These are phyloP conservation scores for Trypanosoma cruzi DNA, from an alignment of 208 protist genomes.

Conservation along the genomic window DNA sequence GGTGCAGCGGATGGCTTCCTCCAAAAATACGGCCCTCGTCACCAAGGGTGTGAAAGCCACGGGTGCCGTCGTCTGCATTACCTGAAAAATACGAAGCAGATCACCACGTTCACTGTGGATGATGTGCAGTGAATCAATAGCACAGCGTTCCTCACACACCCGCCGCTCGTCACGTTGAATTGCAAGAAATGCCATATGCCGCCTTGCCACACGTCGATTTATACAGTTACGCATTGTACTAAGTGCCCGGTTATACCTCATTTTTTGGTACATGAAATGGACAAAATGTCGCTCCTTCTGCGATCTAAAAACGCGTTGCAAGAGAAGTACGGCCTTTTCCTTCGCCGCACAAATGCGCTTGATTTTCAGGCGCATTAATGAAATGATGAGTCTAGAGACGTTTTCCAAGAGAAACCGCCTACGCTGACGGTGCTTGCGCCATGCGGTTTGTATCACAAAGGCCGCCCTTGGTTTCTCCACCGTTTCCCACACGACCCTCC, in stretches of 20 bases:
- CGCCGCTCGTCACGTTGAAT: constrained; percentile 64
- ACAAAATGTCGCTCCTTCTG: constrained; percentile 55
- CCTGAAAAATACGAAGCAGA: constrained; percentile 40
- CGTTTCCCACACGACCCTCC: constrained; percentile 27
- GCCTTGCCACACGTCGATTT: constrained; percentile 46
- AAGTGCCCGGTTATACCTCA: constrained; percentile 51
- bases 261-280: constrained; percentile 59
- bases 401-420: constrained; percentile 34
- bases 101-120: constrained; percentile 59
- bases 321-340: constrained; percentile 45
- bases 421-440: constrained; percentile 48
- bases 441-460: constrained; percentile 68
- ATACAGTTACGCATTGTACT: constrained; percentile 39
- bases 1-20: constrained; percentile 13
- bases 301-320: constrained; percentile 74
- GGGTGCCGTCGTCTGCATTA: constrained; percentile 17
- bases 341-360: constrained; percentile 40
- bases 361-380: constrained; percentile 51
- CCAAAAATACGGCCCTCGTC: constrained; percentile 7
- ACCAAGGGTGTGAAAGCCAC: constrained; percentile 15
- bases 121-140: constrained; percentile 37
- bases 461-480: constrained; percentile 56
- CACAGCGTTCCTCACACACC: constrained; percentile 48
- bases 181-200: constrained; percentile 35
- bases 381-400: constrained; percentile 45